phyloP scores from a whole-genome alignment of 495 filamentous ascomycete genomes.

The Bacidia rubella region DNA sequence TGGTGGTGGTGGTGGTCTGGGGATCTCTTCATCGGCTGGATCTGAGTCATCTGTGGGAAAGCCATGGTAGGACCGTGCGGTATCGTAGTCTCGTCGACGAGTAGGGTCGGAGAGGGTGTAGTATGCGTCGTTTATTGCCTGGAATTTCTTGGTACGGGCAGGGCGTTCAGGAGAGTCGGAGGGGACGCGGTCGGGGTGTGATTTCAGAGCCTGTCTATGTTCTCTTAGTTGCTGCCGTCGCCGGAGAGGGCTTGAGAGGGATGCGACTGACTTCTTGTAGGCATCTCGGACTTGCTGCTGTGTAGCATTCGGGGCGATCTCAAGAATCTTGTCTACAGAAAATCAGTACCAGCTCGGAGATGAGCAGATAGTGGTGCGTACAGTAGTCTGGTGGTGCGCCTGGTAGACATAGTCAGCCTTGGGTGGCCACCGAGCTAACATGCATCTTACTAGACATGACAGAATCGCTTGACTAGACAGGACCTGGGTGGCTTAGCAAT shows the following conservation, averaged over 20 bases:
- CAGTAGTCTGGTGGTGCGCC: constrained; percentile 39
- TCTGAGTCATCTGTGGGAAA: constrained; percentile 31
- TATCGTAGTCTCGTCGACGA: constrained; percentile 82
- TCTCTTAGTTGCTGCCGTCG: background rate
- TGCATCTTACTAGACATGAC: constrained; percentile 1
- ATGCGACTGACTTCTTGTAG: constrained; percentile 61
- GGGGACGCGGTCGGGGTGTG: constrained; percentile 86
- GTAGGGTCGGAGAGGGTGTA: constrained; percentile 75
- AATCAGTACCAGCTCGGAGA: background rate
- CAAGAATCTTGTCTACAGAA: constrained; percentile 48
- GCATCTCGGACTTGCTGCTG: constrained; percentile 82
- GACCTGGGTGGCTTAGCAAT: no score
- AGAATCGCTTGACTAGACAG: no score
- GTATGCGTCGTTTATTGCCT: constrained; percentile 95
- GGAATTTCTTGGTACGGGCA: constrained; percentile 79
- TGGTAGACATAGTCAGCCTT: constrained; percentile 6
- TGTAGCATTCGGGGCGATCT: constrained; percentile 57
- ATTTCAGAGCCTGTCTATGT: constrained; percentile 74
- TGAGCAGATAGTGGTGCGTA: constrained; percentile 19
- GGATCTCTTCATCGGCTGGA: constrained; percentile 46
- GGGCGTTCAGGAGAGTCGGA: constrained; percentile 70
- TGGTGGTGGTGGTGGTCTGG: constrained; percentile 24
- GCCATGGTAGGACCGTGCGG: constrained; percentile 41
- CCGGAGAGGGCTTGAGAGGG: background rate
- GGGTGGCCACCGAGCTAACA: background rate